Conservation (phyloP, 345 rosid genomes). For the Raphanus raphanistrum region DNA sequence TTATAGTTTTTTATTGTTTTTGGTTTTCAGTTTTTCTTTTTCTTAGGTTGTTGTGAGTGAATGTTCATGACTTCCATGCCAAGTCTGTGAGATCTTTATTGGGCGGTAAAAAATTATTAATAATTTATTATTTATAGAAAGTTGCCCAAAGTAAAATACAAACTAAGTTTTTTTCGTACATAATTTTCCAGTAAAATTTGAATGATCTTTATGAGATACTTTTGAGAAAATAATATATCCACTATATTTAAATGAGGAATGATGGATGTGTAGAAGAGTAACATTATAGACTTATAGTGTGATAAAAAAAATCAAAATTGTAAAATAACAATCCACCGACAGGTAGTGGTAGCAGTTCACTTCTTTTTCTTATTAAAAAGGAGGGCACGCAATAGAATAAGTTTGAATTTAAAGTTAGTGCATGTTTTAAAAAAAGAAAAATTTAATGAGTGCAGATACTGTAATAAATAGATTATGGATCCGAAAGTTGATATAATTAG, state of each 20-base stretch:
- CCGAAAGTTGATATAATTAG: slow-evolving; percentile 11
- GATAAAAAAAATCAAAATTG: background rate
- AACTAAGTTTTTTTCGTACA: too few species aligned
- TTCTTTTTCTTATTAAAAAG: background rate
- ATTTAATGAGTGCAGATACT: slow-evolving; percentile 6
- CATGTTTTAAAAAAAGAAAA: background rate
- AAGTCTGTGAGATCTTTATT: slow-evolving; percentile 25
- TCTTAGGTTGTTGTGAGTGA: slow-evolving; percentile 17
- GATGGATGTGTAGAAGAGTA: background rate
- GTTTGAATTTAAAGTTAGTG: slow-evolving; percentile 25
- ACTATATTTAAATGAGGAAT: background rate
- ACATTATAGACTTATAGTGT: background rate
- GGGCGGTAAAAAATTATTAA: background rate
- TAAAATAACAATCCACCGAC: slow-evolving; percentile 33
- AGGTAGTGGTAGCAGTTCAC: slow-evolving; percentile 36
- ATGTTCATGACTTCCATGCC: slow-evolving; percentile 33
- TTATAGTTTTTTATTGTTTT: background rate
- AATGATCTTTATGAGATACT: background rate
- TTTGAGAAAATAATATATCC: background rate
- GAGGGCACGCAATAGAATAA: slow-evolving; percentile 13
- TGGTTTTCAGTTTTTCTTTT: slow-evolving; percentile 24
- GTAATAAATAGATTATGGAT: slow-evolving; percentile 23
- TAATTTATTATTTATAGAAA: background rate
- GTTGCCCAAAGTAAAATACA: background rate
- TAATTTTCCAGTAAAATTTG: background rate